Base-by-base conservation (phyloP, 495 filamentous ascomycete species). In the Penicillium maclennaniae region DNA sequence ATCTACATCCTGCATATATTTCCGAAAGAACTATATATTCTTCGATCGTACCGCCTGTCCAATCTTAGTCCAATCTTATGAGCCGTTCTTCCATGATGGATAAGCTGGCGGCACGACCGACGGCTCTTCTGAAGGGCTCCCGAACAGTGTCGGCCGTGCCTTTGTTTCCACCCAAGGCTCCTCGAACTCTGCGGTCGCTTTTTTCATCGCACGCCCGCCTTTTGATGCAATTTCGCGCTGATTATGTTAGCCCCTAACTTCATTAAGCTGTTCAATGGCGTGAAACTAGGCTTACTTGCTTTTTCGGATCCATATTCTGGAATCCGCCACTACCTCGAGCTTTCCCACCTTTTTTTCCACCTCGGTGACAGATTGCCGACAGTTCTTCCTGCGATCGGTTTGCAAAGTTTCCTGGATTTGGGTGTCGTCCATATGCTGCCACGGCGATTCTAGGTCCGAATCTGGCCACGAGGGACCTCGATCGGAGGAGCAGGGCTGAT, bases 401-500 rank as follows among this genome's bases (percentile, higher is more conserved):
- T 70, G 80, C 77, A 67, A 86, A 86, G 64, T 86, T 84, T 19
- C 76, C 75, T 39, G 81, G 80, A 57, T 86, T 87, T 31, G 67
- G 68, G 58, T 84, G 58, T 4, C 31, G 36, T 7, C 26, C 38
- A 8, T 49, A 54, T 75, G 63, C 43, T 40, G 47, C 47, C 15
- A 54, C 60, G 44, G 57, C 57, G 40, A 63, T 23, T 20, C 46
- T 40, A 40, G 45, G 34, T 7, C 52, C 36, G 39, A 47, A 23
- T 45, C 41, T 39, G 12, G 45, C 15, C 20, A 43, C 46, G 19
- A 58, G n/a, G n/a, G 41, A 39, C 25, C 41, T 28, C 14, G 44
- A 49, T 41, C 45, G 43, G 23, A 43, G 36, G 4, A 42, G 21
- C 16, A 45, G 51, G 10, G 45, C n/a, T 34, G 53, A 21, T 17